A percentile compares a stretch with the other conserved stretches of the same genome.
phyloP scores from a whole-genome alignment of 2,329 filamentous ascomycete genomes.

The Neonectria punicea region DNA sequence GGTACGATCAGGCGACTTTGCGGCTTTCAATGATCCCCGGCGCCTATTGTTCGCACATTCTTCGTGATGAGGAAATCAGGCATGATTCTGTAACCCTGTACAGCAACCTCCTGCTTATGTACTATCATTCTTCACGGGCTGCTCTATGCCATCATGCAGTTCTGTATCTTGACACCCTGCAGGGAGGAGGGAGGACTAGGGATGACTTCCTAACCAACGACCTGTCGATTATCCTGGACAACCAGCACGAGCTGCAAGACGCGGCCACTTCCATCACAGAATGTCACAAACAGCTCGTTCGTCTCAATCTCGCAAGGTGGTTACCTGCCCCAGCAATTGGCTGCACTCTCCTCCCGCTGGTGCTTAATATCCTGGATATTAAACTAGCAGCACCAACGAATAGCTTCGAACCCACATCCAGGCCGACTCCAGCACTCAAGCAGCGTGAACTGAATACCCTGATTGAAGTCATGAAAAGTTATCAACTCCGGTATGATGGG shows the following conservation, averaged over 20 bases:
- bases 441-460: not conserved
- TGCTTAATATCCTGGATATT: not conserved
- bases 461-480: slow-evolving; percentile 2
- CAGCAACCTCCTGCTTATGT: not conserved
- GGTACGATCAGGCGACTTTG: not conserved
- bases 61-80: not conserved
- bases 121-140: not conserved
- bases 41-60: not conserved
- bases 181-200: not conserved
- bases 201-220: not conserved
- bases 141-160: not conserved
- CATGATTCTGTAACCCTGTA: not conserved
- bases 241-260: not conserved
- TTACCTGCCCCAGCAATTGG: not conserved
- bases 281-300: not conserved
- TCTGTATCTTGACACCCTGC: not conserved
- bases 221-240: not conserved
- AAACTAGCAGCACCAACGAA: not conserved
- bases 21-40: not conserved
- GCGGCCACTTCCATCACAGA: not conserved
- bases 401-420: not conserved
- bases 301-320: not conserved
- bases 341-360: not conserved
- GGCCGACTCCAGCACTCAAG: not conserved
- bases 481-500: not conserved